A percentile compares a stretch with the other conserved stretches of the same genome.
These are phyloP conservation scores for Hymenoscyphus occultus DNA, from an alignment of 2,329 filamentous ascomycete species.

Conservation along the genomic window DNA sequence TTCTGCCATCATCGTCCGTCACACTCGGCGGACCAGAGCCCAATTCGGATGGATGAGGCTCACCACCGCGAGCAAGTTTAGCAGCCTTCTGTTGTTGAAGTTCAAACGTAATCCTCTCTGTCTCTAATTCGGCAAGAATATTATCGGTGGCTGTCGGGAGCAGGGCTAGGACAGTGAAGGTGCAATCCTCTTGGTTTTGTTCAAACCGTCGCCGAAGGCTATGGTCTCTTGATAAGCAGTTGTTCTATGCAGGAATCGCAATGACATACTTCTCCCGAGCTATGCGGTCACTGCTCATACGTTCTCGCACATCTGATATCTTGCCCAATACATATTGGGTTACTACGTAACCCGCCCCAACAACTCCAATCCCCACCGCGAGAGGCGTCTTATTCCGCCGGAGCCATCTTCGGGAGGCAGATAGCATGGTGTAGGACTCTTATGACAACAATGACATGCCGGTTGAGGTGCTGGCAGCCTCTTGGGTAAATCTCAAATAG, in stretches of 20 bases:
- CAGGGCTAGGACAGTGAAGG: slow-evolving; percentile 93
- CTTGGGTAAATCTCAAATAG: background rate
- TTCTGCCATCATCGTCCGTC: slow-evolving; percentile 79
- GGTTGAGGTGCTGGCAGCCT: slow-evolving; percentile 3
- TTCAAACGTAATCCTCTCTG: slow-evolving; percentile 89
- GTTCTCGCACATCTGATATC: slow-evolving; percentile 88
- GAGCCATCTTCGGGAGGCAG: slow-evolving; percentile 83
- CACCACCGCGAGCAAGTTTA: slow-evolving; percentile 58
- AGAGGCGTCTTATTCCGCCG: slow-evolving; percentile 87
- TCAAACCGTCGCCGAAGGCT: slow-evolving; percentile 94
- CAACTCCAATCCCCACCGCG: slow-evolving; percentile 80
- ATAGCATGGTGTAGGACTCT: slow-evolving; percentile 48
- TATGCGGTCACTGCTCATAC: slow-evolving; percentile 94
- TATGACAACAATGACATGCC: slow-evolving; percentile 22
- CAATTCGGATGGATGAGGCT: slow-evolving; percentile 44
- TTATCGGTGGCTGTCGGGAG: slow-evolving; percentile 89
- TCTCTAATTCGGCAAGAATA: slow-evolving; percentile 81
- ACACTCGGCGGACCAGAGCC: slow-evolving; percentile 54
- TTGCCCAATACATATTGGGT: slow-evolving; percentile 91
- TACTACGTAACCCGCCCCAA: slow-evolving; percentile 87
- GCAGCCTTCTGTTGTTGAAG: slow-evolving; percentile 89
- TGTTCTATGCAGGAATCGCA: background rate
- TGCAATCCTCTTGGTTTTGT: slow-evolving; percentile 98
- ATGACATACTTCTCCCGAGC: slow-evolving; percentile 85
- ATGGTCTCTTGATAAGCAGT: slow-evolving; percentile 21